phyloP scores from a whole-genome alignment of 257 asterid species.

The Nicotiana obtusifolia region DNA sequence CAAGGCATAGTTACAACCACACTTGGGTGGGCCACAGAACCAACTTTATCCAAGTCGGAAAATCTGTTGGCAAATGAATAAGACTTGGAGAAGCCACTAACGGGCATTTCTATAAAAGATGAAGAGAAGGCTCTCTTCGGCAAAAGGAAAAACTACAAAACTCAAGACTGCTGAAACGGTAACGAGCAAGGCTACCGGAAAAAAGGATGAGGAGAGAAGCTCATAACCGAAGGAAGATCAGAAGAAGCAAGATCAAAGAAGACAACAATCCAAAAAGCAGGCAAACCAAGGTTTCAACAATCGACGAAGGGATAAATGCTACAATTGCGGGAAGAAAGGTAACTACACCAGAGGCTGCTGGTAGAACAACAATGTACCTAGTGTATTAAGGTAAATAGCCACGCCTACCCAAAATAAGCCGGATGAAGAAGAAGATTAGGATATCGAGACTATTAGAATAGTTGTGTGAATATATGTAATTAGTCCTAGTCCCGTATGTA shows the following conservation, averaged over 20 bases:
- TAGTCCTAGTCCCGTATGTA: too few relatives aligned
- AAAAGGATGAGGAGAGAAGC: background rate
- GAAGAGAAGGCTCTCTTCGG: background rate
- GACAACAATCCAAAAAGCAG: background rate
- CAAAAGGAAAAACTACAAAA: background rate
- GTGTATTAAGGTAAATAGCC: background rate
- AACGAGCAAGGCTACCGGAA: background rate
- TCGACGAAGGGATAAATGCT: background rate
- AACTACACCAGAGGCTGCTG: background rate
- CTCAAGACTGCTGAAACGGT: too few relatives aligned
- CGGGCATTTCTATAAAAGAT: background rate
- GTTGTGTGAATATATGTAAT: too few relatives aligned
- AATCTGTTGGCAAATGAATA: background rate
- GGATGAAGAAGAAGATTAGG: background rate
- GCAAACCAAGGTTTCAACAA: background rate
- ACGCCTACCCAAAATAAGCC: background rate
- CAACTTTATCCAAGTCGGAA: background rate
- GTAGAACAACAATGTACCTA: background rate
- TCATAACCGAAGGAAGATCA: background rate
- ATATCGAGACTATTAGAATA: background rate
- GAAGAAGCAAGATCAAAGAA: background rate
- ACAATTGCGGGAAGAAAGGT: background rate
- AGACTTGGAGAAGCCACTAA: background rate
- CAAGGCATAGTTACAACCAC: background rate
- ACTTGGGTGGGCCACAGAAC: background rate